These are phyloP conservation scores for Aspergillus nidulans DNA, from an alignment of 495 filamentous ascomycete genomes.

Conservation along the genomic window DNA sequence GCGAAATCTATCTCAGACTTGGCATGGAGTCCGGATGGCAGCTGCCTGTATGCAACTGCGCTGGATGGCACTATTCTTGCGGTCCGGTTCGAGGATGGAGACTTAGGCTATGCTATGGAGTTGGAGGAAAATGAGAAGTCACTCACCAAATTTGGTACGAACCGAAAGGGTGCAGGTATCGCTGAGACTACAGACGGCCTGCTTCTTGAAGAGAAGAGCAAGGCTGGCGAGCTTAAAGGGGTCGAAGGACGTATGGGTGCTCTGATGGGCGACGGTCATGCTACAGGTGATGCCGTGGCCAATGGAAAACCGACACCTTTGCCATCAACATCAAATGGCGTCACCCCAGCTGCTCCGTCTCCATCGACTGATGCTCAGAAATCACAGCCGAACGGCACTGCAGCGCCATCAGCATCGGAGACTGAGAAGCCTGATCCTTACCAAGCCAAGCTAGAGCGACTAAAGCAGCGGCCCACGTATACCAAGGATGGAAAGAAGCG, in stretches of 20 bases:
- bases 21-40: constrained; percentile 91
- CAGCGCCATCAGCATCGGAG: constrained; percentile 37
- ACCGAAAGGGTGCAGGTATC: constrained; percentile 78
- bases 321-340: constrained; percentile 41
- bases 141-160: constrained; percentile 86
- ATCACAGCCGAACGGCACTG: constrained; percentile 37
- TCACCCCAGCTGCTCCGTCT: constrained; percentile 33
- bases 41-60: constrained; percentile 76
- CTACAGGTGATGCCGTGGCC: constrained; percentile 25
- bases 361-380: constrained; percentile 35
- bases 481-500: constrained; percentile 98
- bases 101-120: constrained; percentile 67
- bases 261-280: constrained; percentile 78
- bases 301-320: constrained; percentile 39
- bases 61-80: constrained; percentile 83
- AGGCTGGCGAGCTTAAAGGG: constrained; percentile 79
- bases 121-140: constrained; percentile 87
- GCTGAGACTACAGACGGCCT: constrained; percentile 86
- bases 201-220: constrained; percentile 84
- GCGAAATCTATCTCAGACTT: constrained; percentile 90
- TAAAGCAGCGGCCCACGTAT: constrained; percentile 88
- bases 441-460: constrained; percentile 63
- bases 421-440: constrained; percentile 56
- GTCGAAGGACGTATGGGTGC: constrained; percentile 96
- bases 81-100: constrained; percentile 65